phyloP scores from a whole-genome alignment of 331 rosid genomes.

The Prunus yedoensis region DNA sequence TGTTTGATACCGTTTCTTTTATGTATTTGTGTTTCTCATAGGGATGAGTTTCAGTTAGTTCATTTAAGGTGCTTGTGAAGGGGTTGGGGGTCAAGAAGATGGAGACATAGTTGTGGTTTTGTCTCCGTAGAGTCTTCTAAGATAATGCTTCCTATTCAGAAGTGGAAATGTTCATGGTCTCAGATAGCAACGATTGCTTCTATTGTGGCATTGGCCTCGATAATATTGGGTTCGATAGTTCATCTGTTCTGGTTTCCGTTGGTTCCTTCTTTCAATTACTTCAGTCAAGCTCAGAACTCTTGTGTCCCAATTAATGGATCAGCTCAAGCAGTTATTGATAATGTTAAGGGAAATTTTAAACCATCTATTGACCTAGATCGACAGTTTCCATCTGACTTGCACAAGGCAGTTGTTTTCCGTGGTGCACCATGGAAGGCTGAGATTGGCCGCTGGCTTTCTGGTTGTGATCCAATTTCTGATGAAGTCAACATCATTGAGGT shows the following conservation, averaged over 20 bases:
- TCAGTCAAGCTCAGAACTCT: conserved; percentile 53
- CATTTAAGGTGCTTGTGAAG: conserved; percentile 29
- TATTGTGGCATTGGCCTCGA: conserved; percentile 58
- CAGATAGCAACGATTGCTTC: conserved; percentile 62
- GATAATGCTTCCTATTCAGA: conserved; percentile 60
- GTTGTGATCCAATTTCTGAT: conserved; percentile 57
- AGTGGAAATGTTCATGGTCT: conserved; percentile 74
- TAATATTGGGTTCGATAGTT: conserved; percentile 58
- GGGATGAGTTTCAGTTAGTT: conserved; percentile 7
- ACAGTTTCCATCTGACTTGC: conserved; percentile 68
- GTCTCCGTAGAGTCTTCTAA: conserved; percentile 35
- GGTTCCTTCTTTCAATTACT: conserved; percentile 65
- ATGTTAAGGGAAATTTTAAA: conserved; percentile 24
- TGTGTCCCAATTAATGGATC: conserved; percentile 48
- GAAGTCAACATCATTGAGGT: conserved; percentile 83
- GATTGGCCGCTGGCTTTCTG: conserved; percentile 89
- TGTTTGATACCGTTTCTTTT: background rate
- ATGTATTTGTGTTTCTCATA: background rate
- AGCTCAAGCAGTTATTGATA: conserved; percentile 28
- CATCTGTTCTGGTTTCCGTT: conserved; percentile 85
- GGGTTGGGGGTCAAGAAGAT: conserved; percentile 31
- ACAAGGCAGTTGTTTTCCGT: conserved; percentile 58
- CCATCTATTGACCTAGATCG: conserved; percentile 41
- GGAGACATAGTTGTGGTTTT: conserved; percentile 5
- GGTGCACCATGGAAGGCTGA: conserved; percentile 93